Conservation (phyloP, 2,329 filamentous ascomycete genomes). For the Ophiostoma triangulosporum region DNA sequence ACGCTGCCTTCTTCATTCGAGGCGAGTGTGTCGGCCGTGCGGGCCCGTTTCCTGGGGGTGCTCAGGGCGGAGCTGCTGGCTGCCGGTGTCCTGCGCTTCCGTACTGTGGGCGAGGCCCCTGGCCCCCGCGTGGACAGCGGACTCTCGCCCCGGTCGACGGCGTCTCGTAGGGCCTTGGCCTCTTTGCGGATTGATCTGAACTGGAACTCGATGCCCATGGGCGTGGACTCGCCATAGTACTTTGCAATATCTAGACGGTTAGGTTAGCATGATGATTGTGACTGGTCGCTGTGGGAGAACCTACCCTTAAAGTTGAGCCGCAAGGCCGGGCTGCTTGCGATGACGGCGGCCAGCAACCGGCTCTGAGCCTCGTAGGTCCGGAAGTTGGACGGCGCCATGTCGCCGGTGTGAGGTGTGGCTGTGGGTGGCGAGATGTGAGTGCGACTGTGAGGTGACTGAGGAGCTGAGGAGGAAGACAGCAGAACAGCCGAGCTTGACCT, state of each 20-base stretch:
- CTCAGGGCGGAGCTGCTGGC: not conserved
- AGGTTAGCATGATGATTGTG: conserved; percentile 6
- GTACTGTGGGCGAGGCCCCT: conserved; percentile 18
- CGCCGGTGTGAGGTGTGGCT: not conserved
- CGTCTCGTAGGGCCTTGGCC: conserved; percentile 32
- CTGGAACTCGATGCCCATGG: conserved; percentile 45
- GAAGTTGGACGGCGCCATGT: conserved; percentile 38
- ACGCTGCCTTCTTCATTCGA: conserved; percentile 16
- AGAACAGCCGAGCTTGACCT: too few species aligned
- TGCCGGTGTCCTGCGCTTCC: conserved; percentile 10
- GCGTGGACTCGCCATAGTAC: conserved; percentile 45
- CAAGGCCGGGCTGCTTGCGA: conserved; percentile 40
- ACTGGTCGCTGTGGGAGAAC: conserved; percentile 26
- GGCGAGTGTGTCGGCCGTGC: not conserved
- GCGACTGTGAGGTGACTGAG: too few species aligned
- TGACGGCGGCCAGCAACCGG: conserved; percentile 46
- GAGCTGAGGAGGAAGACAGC: not conserved
- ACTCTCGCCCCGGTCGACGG: conserved; percentile 31
- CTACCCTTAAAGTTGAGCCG: conserved; percentile 51
- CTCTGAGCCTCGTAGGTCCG: conserved; percentile 45
- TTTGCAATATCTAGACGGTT: conserved; percentile 38
- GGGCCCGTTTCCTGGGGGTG: not conserved
- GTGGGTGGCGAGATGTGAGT: not conserved
- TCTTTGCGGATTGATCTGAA: conserved; percentile 43
- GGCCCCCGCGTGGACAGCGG: conserved; percentile 23